These are phyloP conservation scores for Trichoderma orchidacearum DNA, from an alignment of 495 filamentous ascomycete genomes.

Conservation along the genomic window DNA sequence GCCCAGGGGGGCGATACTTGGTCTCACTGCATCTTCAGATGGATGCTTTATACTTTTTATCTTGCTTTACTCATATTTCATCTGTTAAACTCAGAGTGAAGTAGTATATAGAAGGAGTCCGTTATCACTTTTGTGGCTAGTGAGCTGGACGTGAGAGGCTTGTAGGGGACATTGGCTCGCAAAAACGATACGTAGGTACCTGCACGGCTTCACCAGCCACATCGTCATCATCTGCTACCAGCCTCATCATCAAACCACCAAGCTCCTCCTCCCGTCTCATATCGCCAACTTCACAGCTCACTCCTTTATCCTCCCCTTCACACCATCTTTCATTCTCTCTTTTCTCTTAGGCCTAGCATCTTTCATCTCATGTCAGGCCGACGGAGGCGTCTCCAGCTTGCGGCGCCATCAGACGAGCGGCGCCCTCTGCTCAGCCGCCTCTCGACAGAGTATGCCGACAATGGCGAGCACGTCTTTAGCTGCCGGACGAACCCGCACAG, in stretches of 20 bases:
- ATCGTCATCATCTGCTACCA: too few species aligned
- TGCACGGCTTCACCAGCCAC: too few species aligned
- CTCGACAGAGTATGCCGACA: background rate
- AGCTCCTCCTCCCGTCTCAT: background rate
- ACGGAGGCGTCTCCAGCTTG: background rate
- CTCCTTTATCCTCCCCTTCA: background rate
- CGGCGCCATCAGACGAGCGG: background rate
- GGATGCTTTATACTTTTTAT: too few species aligned
- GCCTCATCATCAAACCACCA: too few species aligned
- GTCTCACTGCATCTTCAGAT: background rate
- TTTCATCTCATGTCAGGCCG: background rate
- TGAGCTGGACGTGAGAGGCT: too few species aligned
- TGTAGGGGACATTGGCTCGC: too few species aligned
- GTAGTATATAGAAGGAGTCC: too few species aligned
- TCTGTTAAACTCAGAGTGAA: too few species aligned
- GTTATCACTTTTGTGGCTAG: too few species aligned
- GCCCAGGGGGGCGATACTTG: background rate
- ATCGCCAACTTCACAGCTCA: background rate
- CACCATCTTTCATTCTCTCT: background rate
- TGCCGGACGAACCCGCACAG: slow-evolving; percentile 19
- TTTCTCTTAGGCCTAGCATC: background rate
- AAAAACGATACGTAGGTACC: too few species aligned
- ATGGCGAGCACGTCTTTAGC: slow-evolving; percentile 7
- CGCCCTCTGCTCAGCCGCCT: slow-evolving; percentile 2
- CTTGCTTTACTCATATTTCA: background rate